Evolutionary conservation across 768 basidiomycete species (phyloP).

Genomic region (Kwoniella mangroviensis): DNA sequence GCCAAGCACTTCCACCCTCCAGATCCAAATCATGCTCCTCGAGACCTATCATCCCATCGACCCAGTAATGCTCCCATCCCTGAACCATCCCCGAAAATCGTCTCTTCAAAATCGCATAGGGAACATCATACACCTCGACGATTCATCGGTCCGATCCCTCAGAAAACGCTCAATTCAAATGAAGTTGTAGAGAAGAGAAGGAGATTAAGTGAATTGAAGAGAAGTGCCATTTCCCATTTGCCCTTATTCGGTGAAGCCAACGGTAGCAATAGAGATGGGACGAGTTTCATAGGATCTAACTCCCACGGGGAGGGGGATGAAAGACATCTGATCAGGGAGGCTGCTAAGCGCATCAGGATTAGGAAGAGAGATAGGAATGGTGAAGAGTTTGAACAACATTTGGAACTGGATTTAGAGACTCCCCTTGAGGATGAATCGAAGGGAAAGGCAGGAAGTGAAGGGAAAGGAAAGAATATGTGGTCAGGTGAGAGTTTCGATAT

Average conservation of each 20-base stretch:
- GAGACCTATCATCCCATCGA: constrained; percentile 1
- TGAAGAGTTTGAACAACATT: constrained; percentile 16
- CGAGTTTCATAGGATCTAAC: not conserved
- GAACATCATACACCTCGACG: constrained; percentile 40
- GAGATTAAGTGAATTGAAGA: constrained; percentile 28
- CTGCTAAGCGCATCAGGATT: constrained; percentile 8
- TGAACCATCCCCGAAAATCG: constrained; percentile 35
- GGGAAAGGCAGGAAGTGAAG: constrained; percentile 16
- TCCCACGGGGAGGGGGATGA: not conserved
- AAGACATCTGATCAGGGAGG: not conserved
- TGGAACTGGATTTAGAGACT: constrained; percentile 16
- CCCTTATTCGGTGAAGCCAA: not conserved
- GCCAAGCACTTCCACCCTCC: constrained; percentile 11
- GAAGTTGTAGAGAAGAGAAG: constrained; percentile 34
- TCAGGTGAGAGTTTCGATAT: constrained; percentile 54
- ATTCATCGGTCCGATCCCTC: constrained; percentile 53
- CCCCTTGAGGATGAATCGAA: constrained; percentile 13
- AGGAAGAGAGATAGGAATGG: constrained; percentile 13
- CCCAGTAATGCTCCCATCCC: constrained; percentile 9
- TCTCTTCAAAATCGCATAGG: constrained; percentile 32
- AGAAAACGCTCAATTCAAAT: constrained; percentile 38
- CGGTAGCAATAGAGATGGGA: not conserved
- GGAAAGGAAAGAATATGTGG: constrained; percentile 50
- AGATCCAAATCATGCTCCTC: constrained; percentile 5
- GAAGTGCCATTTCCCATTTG: constrained; percentile 19